A percentile compares a stretch with the other conserved stretches of the same genome.
These are phyloP conservation scores for Bromus sterilis DNA, from an alignment of 176 grass and related monocot species.

Conservation along the genomic window DNA sequence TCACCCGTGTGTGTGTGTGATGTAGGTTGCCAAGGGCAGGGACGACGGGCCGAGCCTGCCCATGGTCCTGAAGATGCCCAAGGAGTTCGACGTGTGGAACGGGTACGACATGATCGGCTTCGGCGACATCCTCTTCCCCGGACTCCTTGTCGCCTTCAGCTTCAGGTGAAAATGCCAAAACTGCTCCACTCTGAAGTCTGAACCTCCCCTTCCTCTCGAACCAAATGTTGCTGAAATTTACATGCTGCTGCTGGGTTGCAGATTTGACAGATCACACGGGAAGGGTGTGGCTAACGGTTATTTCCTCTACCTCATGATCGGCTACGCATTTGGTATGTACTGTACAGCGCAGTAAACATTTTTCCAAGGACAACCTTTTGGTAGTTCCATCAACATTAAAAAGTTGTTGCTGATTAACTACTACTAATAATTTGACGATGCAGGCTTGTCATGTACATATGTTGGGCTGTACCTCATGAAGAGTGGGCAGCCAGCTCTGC, in stretches of 20 bases:
- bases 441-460: slow-evolving; percentile 87
- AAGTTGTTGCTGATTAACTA: neutral
- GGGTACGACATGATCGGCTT: slow-evolving; percentile 98
- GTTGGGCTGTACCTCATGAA: slow-evolving; percentile 76
- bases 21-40: slow-evolving; percentile 70
- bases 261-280: slow-evolving; percentile 57
- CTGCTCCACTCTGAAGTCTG: neutral
- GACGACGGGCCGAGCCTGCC: slow-evolving; percentile 74
- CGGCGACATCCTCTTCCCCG: slow-evolving; percentile 93
- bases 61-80: slow-evolving; percentile 93
- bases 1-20: neutral
- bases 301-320: slow-evolving; percentile 59
- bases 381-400: neutral
- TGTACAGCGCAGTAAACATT: too few species aligned
- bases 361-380: neutral
- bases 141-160: slow-evolving; percentile 90
- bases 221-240: neutral
- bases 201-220: neutral
- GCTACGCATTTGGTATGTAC: slow-evolving; percentile 74
- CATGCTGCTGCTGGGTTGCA: slow-evolving; percentile 15
- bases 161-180: slow-evolving; percentile 42
- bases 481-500: slow-evolving; percentile 84
- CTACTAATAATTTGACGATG: neutral
- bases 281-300: slow-evolving; percentile 59
- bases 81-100: slow-evolving; percentile 78